These are phyloP conservation scores for Naumovozyma baii DNA, from an alignment of 805 yeast species.

Conservation along the genomic window DNA sequence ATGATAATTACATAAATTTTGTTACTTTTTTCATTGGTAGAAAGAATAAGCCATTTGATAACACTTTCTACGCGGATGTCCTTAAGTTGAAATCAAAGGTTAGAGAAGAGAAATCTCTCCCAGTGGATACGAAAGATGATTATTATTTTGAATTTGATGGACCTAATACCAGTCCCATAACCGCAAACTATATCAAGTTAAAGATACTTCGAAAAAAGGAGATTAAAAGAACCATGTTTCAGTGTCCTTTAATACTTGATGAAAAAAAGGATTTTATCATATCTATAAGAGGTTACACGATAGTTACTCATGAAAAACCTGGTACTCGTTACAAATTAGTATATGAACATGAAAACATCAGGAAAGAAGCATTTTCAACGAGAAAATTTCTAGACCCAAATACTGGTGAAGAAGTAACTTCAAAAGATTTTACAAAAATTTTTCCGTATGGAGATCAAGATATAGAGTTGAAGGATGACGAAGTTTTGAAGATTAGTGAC, in stretches of 20 bases:
- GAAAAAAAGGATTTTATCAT: conserved; percentile 40
- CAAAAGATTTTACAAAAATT: conserved; percentile 30
- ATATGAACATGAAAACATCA: conserved; percentile 43
- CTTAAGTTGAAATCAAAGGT: conserved; percentile 29
- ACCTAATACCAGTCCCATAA: conserved; percentile 36
- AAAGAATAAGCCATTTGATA: conserved; percentile 33
- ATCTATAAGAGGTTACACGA: conserved; percentile 62
- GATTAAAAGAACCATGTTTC: conserved; percentile 52
- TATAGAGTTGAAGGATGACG: conserved; percentile 33
- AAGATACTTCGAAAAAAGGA: conserved; percentile 49
- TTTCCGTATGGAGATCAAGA: conserved; percentile 40
- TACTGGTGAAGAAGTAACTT: conserved; percentile 37
- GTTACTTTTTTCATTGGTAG: conserved; percentile 52
- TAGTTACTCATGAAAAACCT: conserved; percentile 46
- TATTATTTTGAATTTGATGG: conserved; percentile 25
- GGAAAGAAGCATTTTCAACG: conserved; percentile 43
- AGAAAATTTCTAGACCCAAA: conserved; percentile 32
- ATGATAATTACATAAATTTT: conserved; percentile 43
- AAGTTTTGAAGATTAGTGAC: conserved; percentile 27
- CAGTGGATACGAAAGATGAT: conserved; percentile 3
- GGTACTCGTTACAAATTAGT: conserved; percentile 40
- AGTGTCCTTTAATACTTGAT: conserved; percentile 49
- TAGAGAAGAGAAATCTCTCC: background rate
- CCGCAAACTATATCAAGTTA: conserved; percentile 36
- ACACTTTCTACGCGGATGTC: conserved; percentile 44